Evolutionary conservation across 257 asterid genomes (phyloP).

Genomic region (Plantago elongata): DNA sequence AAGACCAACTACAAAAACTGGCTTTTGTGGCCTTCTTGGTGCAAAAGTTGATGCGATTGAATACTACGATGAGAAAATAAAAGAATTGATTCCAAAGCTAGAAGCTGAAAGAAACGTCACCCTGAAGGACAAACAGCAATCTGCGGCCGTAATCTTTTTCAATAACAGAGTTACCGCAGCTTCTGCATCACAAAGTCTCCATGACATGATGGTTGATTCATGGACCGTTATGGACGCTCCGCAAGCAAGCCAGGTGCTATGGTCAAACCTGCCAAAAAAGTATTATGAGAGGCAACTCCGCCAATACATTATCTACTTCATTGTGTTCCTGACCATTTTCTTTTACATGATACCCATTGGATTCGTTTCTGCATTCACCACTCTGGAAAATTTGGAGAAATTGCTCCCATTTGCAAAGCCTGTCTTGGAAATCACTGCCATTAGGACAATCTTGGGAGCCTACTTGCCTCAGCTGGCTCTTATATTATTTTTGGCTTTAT

Average conservation of each 20-base stretch:
- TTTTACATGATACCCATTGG: conserved; percentile 90
- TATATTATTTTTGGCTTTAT: conserved; percentile 66
- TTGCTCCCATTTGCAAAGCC: conserved; percentile 66
- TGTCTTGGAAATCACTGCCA: conserved; percentile 28
- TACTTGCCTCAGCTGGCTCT: conserved; percentile 93
- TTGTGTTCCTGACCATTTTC: conserved; percentile 82
- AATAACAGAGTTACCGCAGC: conserved; percentile 72
- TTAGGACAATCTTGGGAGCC: conserved; percentile 76
- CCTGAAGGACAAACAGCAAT: conserved; percentile 65
- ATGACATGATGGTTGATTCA: conserved; percentile 56
- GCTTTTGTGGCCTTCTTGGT: conserved; percentile 74
- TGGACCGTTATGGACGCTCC: conserved; percentile 88
- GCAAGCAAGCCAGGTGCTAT: conserved; percentile 65
- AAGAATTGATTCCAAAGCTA: conserved; percentile 44
- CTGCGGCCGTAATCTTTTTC: conserved; percentile 76
- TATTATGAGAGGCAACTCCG: conserved; percentile 53
- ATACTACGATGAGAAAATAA: conserved; percentile 58
- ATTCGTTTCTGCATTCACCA: conserved; percentile 76
- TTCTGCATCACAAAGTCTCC: conserved; percentile 79
- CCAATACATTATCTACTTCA: conserved; percentile 45
- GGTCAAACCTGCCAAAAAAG: conserved; percentile 63
- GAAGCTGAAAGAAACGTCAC: conserved; percentile 75
- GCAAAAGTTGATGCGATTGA: conserved; percentile 75
- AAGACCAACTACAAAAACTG: conserved; percentile 61
- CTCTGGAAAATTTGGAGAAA: conserved; percentile 69